These are phyloP conservation scores for Fusarium dlaminii DNA, from an alignment of 2,329 filamentous ascomycete genomes.

Conservation along the genomic window DNA sequence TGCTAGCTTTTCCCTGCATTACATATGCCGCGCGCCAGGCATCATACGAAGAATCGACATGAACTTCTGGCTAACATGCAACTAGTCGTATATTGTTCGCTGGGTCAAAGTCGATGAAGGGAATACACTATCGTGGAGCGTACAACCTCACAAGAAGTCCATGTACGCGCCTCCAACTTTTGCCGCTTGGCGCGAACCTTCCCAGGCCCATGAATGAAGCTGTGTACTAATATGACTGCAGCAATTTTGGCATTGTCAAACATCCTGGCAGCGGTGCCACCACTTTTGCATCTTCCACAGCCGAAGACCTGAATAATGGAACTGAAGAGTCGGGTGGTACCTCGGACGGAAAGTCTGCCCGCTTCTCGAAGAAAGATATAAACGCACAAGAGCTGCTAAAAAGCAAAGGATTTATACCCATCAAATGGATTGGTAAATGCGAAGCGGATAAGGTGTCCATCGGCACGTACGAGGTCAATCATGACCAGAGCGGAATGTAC, in stretches of 20 bases:
- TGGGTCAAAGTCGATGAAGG: constrained; percentile 93
- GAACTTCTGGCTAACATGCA: constrained; percentile 35
- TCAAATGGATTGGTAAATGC: constrained; percentile 93
- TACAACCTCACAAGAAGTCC: constrained; percentile 98
- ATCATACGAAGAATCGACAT: not conserved
- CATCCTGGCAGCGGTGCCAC: constrained; percentile 80
- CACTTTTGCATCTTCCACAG: constrained; percentile 54
- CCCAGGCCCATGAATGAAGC: not conserved
- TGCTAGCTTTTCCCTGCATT: not conserved
- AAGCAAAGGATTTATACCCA: constrained; percentile 73
- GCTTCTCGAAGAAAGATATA: constrained; percentile 65
- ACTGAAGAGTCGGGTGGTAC: constrained; percentile 58
- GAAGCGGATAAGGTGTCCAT: constrained; percentile 96
- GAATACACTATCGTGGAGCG: constrained; percentile 95
- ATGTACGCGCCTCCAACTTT: constrained; percentile 63
- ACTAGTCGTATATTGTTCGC: constrained; percentile 93
- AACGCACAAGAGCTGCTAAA: constrained; percentile 71
- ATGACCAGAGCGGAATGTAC: constrained; percentile 87
- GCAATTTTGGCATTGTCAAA: constrained; percentile 97
- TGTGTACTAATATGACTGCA: constrained; percentile 46
- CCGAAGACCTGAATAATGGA: constrained; percentile 56
- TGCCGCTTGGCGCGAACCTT: not conserved
- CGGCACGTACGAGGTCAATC: constrained; percentile 82
- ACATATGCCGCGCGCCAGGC: not conserved
- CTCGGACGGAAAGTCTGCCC: constrained; percentile 57